Evolutionary conservation across 2,329 filamentous ascomycete genomes (phyloP), one percentile per base, ranked within the genome.

Genomic region (Cercospora zeina): DNA sequence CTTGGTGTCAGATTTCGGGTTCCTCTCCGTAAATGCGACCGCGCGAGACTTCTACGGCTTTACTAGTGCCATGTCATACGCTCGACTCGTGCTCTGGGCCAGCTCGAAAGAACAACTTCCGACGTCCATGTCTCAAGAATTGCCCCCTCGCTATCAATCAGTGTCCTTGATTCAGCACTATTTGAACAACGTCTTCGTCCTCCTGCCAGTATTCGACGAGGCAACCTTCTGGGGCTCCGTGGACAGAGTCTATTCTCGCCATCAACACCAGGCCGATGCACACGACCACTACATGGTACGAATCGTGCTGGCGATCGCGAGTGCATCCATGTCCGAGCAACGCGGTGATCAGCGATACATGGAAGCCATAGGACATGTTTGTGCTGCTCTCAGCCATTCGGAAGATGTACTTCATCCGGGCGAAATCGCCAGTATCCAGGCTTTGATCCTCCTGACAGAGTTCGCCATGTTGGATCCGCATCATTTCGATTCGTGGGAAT

Each of bases 11-110:
- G 93, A 96, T 72, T 96, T 97, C 80, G 93, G 93, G 58, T 93
- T 91, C 71, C 79, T 97, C 87, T 96, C 93, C 4, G 91, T 99
- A 72, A 96, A 96, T 79, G 93, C 95, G 30, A 97, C 93, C 0
- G 93, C 93, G 1, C 85, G 92, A 72, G 95, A 97, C 75, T 97
- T 97, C 72, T 91, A 96, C 74, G 89, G 91, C 8, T 91, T 93
- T 62, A 87, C 89, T 31, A 89, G 87, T 63, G 91, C 91, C 71
- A 96, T 96, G 84, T 96, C 92, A 0, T 97, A 97, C 81, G 91
- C 92, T 27, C 88, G 91, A 36, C 83, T 97, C 19, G 89, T 97
- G 24, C 79, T 96, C 30, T 90, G 90, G n/a, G 89, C 93, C 5
- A 87, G 90, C 37, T 85, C 85, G 9, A 90, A 91, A 68, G 87